Evolutionary conservation across 192 early-diverging fungal genomes (phyloP).

Genomic region (Backusella mclennaniae): DNA sequence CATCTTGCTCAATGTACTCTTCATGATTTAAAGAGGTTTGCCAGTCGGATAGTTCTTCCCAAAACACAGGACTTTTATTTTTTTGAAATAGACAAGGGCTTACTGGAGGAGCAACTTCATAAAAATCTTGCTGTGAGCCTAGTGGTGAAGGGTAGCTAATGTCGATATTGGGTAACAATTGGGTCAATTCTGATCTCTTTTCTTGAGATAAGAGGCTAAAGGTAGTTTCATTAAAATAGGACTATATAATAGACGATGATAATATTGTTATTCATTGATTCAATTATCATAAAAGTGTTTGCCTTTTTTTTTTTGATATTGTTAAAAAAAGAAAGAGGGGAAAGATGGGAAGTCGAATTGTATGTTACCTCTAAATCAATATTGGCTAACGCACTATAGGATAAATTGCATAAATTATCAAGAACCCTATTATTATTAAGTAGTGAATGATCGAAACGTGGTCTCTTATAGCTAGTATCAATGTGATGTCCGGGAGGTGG

Average conservation of each 20-base stretch:
- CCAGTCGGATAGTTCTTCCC: slow-evolving; percentile 2
- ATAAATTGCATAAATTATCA: slow-evolving; percentile 14
- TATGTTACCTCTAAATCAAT: slow-evolving; percentile 22
- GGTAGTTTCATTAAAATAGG: slow-evolving; percentile 5
- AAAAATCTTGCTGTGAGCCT: not conserved
- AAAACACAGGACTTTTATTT: slow-evolving; percentile 10
- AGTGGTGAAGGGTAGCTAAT: not conserved
- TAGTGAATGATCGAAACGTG: slow-evolving; percentile 10
- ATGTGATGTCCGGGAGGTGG: slow-evolving; percentile 3
- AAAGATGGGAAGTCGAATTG: not conserved
- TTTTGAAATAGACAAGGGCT: not conserved
- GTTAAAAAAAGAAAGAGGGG: not conserved
- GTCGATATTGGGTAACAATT: slow-evolving; percentile 16
- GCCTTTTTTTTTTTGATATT: no score
- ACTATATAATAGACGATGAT: not conserved
- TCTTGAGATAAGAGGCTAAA: slow-evolving; percentile 21
- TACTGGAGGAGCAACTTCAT: not conserved
- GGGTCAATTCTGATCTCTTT: slow-evolving; percentile 12
- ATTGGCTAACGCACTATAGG: slow-evolving; percentile 19
- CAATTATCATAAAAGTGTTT: not conserved
- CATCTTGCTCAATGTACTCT: not conserved
- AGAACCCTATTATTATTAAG: slow-evolving; percentile 1
- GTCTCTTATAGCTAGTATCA: not conserved
- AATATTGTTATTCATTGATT: not conserved
- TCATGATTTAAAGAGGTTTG: not conserved